Percentiles rank a stretch among this genome's conserved stretches.
These are phyloP conservation scores for Sugiyamaella novakii DNA, from an alignment of 1,139 yeast species.

Conservation along the genomic window DNA sequence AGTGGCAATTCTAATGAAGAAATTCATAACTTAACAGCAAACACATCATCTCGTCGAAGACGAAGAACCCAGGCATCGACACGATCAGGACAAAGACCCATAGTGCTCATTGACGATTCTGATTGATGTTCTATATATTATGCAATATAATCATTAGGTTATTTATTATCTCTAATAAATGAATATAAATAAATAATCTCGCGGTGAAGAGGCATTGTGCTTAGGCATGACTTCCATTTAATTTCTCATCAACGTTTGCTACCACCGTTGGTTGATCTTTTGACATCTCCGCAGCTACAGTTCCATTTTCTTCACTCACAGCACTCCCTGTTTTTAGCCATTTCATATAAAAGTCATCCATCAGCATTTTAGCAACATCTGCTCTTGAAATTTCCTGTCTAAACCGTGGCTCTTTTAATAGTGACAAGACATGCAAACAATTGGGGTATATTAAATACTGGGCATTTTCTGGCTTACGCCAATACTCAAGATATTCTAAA, in stretches of 20 bases:
- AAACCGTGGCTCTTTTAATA: slow-evolving; percentile 49
- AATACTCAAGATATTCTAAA: slow-evolving; percentile 68
- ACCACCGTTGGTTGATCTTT: no score
- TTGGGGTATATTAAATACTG: slow-evolving; percentile 69
- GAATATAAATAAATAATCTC: neutral
- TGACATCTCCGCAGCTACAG: neutral
- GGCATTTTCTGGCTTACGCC: slow-evolving; percentile 70
- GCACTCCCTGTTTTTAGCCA: slow-evolving; percentile 37
- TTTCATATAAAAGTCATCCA: slow-evolving; percentile 46
- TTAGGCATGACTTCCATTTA: no score
- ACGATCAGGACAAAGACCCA: neutral
- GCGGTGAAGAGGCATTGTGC: no score
- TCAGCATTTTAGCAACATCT: slow-evolving; percentile 46
- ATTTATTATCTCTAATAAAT: neutral
- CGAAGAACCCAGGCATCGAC: neutral
- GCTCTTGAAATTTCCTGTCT: slow-evolving; percentile 45
- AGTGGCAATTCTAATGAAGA: no score
- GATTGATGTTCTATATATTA: neutral
- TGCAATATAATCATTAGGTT: neutral
- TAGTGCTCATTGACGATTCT: slow-evolving; percentile 9
- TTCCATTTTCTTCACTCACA: neutral
- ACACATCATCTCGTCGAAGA: neutral
- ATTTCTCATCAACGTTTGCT: neutral
- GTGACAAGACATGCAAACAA: slow-evolving; percentile 65
- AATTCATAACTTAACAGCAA: no score